Conservation (phyloP, 306 rosid genomes). For the Fragaria ananassa region DNA sequence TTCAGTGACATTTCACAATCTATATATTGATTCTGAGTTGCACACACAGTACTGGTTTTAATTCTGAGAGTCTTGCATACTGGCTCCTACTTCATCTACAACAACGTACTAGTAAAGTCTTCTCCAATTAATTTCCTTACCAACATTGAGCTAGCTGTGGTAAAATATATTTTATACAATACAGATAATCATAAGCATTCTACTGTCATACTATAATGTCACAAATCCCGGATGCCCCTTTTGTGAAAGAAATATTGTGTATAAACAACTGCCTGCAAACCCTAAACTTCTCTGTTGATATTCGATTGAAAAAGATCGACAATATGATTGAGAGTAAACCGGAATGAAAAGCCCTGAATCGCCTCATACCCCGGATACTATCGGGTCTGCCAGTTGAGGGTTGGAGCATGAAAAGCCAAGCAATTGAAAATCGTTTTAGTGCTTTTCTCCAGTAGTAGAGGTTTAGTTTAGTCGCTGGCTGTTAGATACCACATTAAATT, state of each 20-base stretch:
- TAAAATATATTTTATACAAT: background rate
- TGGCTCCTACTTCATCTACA: background rate
- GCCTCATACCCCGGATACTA: background rate
- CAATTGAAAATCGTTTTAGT: background rate
- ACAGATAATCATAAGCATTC: background rate
- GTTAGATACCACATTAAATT: background rate
- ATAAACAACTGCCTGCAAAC: background rate
- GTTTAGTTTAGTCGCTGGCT: background rate
- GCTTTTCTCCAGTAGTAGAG: background rate
- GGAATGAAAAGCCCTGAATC: background rate
- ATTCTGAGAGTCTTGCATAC: background rate
- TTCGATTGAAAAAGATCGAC: background rate
- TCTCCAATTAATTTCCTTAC: background rate
- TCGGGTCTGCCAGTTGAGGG: background rate
- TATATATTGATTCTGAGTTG: background rate
- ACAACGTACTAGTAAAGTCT: background rate
- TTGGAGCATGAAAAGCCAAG: background rate
- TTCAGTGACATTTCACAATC: background rate
- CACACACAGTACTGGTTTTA: background rate
- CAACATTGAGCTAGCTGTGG: background rate
- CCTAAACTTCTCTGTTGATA: background rate
- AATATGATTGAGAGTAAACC: background rate
- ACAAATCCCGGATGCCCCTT: background rate
- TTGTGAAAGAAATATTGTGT: background rate
- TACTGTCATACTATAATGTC: background rate